Evolutionary conservation across 2,329 filamentous ascomycete species (phyloP).

Genomic region (Parafenestella ontariensis): DNA sequence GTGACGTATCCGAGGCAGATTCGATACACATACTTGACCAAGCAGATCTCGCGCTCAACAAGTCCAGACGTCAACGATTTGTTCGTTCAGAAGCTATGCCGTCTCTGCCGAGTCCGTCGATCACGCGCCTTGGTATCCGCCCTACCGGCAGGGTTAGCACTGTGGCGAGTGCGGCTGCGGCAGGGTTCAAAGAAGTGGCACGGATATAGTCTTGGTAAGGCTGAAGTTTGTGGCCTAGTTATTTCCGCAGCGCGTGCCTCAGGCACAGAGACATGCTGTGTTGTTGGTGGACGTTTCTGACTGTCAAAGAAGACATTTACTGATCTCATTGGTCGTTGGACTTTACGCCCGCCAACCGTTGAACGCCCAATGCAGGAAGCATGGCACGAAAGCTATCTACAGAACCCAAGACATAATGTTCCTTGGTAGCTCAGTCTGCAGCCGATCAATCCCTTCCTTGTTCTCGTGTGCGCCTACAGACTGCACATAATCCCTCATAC

Average conservation of each 20-base stretch:
- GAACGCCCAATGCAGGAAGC: not conserved
- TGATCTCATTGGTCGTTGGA: not conserved
- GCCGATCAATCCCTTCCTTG: not conserved
- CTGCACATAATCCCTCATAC: not conserved
- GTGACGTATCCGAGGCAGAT: constrained; percentile 33
- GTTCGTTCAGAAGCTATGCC: constrained; percentile 1
- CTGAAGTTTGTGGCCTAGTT: constrained; percentile 9
- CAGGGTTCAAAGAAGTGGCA: constrained; percentile 1
- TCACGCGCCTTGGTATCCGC: constrained; percentile 18
- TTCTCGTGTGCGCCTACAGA: not conserved
- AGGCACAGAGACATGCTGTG: constrained; percentile 1
- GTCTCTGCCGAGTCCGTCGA: constrained; percentile 7
- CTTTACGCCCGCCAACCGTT: not conserved
- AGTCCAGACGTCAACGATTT: constrained; percentile 24
- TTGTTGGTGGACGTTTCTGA: constrained; percentile 7
- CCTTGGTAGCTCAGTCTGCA: constrained; percentile 2
- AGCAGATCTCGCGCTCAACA: constrained; percentile 3
- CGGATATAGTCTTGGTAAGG: constrained; percentile 3
- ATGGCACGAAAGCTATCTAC: not conserved
- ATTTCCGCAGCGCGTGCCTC: constrained; percentile 9
- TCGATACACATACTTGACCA: constrained; percentile 14
- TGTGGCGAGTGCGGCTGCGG: constrained; percentile 17
- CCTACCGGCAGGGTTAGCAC: constrained; percentile 6
- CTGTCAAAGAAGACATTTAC: not conserved
- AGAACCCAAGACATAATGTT: not conserved